Evolutionary conservation across 352 stramenopile genomes (phyloP).

Genomic region (Phytophthora ohioensis): DNA sequence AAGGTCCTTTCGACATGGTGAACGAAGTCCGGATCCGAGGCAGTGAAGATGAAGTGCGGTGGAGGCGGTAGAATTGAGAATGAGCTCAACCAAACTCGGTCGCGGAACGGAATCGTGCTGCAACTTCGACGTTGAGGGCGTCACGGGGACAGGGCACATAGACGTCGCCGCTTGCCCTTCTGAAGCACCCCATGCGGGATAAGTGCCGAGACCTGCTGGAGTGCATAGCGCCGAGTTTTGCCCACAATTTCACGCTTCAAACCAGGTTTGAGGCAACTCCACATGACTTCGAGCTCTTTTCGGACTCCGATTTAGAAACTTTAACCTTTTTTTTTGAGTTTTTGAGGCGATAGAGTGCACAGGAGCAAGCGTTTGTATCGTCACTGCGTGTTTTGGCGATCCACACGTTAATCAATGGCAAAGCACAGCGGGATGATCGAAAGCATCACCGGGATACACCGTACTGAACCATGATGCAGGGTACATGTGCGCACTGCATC

Average conservation of each 20-base stretch:
- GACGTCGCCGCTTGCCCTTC: conserved; percentile 1
- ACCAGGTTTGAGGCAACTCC: conserved; percentile 1
- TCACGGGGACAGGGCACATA: conserved; percentile 14
- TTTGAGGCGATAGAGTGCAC: too few species aligned
- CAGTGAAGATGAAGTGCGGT: conserved; percentile 16
- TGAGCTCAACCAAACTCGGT: conserved; percentile 14
- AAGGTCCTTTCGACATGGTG: conserved; percentile 38
- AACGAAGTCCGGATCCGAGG: conserved; percentile 17
- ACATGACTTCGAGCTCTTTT: not conserved
- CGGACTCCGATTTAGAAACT: too few species aligned
- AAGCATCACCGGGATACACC: not conserved
- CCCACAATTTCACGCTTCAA: not conserved
- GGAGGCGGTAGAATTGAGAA: conserved; percentile 29
- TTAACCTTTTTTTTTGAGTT: too few species aligned
- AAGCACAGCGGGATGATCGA: not conserved
- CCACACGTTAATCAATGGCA: conserved; percentile 15
- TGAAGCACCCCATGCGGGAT: conserved; percentile 29
- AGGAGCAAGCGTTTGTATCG: conserved; percentile 14
- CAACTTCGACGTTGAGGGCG: conserved; percentile 35
- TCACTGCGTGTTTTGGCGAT: not conserved
- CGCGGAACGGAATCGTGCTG: conserved; percentile 1
- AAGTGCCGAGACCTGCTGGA: conserved; percentile 11
- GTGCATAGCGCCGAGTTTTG: conserved; percentile 17
- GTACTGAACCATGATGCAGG: not conserved
- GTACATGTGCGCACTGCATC: not conserved